Conservation (phyloP, 805 yeast genomes). For the Pichia paraexigua region DNA sequence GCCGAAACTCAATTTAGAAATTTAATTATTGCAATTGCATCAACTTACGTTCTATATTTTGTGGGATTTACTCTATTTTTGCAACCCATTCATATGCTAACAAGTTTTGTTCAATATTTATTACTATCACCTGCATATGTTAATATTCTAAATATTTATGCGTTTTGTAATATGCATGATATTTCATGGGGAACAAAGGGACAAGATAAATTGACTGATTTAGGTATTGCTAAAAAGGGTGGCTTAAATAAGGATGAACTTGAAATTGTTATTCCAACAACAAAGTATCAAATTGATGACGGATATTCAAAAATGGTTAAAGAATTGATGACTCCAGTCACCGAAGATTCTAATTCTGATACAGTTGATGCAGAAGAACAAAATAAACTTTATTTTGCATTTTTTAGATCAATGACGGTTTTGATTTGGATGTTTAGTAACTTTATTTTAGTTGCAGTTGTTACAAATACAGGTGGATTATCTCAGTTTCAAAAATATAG, state of each 20-base stretch:
- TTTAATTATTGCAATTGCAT: conserved; percentile 72
- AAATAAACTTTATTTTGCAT: conserved; percentile 80
- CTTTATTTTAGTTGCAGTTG: conserved; percentile 72
- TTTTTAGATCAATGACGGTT: conserved; percentile 82
- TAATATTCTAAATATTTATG: conserved; percentile 86
- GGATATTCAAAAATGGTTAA: conserved; percentile 60
- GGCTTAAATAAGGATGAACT: conserved; percentile 53
- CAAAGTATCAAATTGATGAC: conserved; percentile 66
- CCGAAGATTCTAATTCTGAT: conserved; percentile 14
- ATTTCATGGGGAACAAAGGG: conserved; percentile 98
- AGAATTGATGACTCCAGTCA: conserved; percentile 39
- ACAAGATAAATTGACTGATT: conserved; percentile 57
- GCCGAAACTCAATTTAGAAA: conserved; percentile 73
- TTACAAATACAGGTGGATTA: conserved; percentile 77
- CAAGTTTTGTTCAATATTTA: conserved; percentile 78
- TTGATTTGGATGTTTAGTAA: conserved; percentile 85
- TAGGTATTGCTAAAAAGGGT: conserved; percentile 70
- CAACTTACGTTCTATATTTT: conserved; percentile 78
- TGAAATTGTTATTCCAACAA: conserved; percentile 68
- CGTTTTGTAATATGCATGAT: conserved; percentile 94
- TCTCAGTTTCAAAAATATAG: no score
- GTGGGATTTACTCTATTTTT: conserved; percentile 72
- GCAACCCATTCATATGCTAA: conserved; percentile 90
- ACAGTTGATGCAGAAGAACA: conserved; percentile 32
- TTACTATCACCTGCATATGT: conserved; percentile 82